phyloP scores from a whole-genome alignment of 108 stramenopile species.

The Cyclotella cryptica region DNA sequence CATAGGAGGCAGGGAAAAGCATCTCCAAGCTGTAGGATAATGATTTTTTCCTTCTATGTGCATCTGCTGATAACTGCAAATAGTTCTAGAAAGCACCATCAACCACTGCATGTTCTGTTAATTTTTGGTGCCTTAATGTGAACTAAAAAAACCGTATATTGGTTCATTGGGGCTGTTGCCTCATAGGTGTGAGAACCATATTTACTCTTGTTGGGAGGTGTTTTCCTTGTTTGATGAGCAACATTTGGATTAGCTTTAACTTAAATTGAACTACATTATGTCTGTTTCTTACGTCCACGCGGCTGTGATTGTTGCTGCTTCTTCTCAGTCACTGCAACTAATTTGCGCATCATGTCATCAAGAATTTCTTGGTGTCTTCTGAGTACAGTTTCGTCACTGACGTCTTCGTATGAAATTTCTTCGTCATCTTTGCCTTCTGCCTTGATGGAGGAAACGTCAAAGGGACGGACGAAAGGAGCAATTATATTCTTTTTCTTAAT shows the following conservation, averaged over 20 bases:
- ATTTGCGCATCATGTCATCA: slow-evolving; percentile 81
- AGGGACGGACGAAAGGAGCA: slow-evolving; percentile 71
- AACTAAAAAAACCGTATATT: no score
- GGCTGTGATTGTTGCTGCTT: slow-evolving; percentile 39
- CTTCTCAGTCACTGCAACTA: slow-evolving; percentile 50
- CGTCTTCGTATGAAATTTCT: slow-evolving; percentile 68
- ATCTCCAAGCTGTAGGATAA: no score
- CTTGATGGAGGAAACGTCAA: slow-evolving; percentile 40
- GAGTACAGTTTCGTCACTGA: slow-evolving; percentile 78
- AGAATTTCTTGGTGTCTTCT: slow-evolving; percentile 72
- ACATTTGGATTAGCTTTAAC: not conserved
- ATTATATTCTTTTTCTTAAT: slow-evolving; percentile 64
- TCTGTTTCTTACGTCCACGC: slow-evolving; percentile 36
- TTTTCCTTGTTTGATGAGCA: no score
- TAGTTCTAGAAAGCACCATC: no score
- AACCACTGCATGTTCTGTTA: no score
- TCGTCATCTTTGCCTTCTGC: slow-evolving; percentile 37
- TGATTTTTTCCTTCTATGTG: no score
- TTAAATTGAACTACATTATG: not conserved
- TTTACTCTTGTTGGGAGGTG: no score
- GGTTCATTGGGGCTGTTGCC: no score
- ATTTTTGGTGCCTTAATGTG: no score
- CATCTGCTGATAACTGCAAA: no score
- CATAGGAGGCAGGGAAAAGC: no score
- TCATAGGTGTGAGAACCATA: no score